These are phyloP conservation scores for Groenewaldozyma tartarivorans DNA, from an alignment of 805 yeast genomes.

Conservation along the genomic window DNA sequence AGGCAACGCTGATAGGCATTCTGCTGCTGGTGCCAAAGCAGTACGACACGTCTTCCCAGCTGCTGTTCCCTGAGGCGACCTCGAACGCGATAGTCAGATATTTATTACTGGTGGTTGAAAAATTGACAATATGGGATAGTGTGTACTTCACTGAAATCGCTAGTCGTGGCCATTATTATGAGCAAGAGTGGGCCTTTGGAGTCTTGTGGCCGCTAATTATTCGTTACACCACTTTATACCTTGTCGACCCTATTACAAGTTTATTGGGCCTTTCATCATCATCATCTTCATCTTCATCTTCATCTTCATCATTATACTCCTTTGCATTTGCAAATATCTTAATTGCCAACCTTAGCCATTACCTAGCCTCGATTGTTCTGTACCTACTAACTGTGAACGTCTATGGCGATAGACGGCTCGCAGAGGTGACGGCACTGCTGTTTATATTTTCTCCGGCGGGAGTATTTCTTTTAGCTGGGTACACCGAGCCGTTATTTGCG, in stretches of 20 bases:
- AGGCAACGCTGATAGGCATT: slow-evolving; percentile 27
- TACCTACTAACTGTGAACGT: slow-evolving; percentile 36
- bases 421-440: slow-evolving; percentile 34
- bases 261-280: slow-evolving; percentile 4
- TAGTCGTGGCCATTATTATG: slow-evolving; percentile 45
- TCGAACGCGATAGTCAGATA: not conserved
- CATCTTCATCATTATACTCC: slow-evolving; percentile 10
- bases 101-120: slow-evolving; percentile 14
- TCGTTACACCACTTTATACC: slow-evolving; percentile 28
- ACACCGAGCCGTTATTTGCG: slow-evolving; percentile 68
- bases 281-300: slow-evolving; percentile 5
- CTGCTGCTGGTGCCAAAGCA: slow-evolving; percentile 33
- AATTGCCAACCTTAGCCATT: slow-evolving; percentile 46
- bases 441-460: slow-evolving; percentile 71
- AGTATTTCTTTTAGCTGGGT: slow-evolving; percentile 61
- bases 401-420: slow-evolving; percentile 19
- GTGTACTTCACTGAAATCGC: slow-evolving; percentile 64
- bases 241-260: too few relatives aligned
- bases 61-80: slow-evolving; percentile 23
- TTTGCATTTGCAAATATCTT: slow-evolving; percentile 40
- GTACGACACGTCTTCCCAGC: slow-evolving; percentile 42
- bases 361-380: slow-evolving; percentile 38
- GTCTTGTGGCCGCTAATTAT: slow-evolving; percentile 52
- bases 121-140: slow-evolving; percentile 72
- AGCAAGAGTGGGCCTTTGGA: slow-evolving; percentile 87